phyloP scores from a whole-genome alignment of 352 stramenopile genomes.

The Globisporangium lucens region DNA sequence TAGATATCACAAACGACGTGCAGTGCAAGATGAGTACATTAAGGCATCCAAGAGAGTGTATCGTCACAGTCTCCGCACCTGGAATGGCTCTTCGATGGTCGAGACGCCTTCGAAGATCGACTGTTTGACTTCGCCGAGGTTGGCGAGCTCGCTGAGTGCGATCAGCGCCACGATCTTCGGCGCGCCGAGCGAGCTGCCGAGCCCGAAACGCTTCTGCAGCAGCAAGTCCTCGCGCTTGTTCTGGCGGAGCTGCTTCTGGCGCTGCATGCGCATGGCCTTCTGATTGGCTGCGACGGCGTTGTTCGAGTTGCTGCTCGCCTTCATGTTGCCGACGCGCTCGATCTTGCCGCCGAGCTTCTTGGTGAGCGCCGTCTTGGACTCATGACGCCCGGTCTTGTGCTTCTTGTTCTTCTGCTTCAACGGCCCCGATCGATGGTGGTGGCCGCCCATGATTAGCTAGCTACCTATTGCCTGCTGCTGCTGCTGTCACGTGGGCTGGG shows the following conservation, averaged over 20 bases:
- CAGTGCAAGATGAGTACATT: not conserved
- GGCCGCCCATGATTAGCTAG: conserved; percentile 44
- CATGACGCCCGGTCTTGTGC: conserved; percentile 86
- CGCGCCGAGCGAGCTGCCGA: conserved; percentile 59
- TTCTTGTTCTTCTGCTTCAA: conserved; percentile 93
- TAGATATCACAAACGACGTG: no score
- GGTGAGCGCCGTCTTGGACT: conserved; percentile 73
- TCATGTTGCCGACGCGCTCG: conserved; percentile 40
- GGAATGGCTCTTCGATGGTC: conserved; percentile 51
- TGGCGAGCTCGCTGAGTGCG: conserved; percentile 62
- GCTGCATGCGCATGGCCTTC: conserved; percentile 75
- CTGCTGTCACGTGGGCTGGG: not conserved
- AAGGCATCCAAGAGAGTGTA: not conserved
- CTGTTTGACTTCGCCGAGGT: conserved; percentile 60
- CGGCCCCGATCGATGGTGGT: conserved; percentile 84
- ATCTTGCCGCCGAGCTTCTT: conserved; percentile 76
- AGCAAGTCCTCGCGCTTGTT: conserved; percentile 87
- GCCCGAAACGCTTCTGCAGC: conserved; percentile 78
- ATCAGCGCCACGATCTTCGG: conserved; percentile 87
- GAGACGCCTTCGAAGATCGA: conserved; percentile 61
- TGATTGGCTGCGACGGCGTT: conserved; percentile 58
- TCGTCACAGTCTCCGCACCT: conserved; percentile 8
- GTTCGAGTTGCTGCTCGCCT: conserved; percentile 38
- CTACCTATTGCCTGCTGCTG: not conserved
- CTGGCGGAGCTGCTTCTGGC: conserved; percentile 79